These are phyloP conservation scores for Sporobolomyces phaffii DNA, from an alignment of 768 basidiomycete genomes.

Conservation along the genomic window DNA sequence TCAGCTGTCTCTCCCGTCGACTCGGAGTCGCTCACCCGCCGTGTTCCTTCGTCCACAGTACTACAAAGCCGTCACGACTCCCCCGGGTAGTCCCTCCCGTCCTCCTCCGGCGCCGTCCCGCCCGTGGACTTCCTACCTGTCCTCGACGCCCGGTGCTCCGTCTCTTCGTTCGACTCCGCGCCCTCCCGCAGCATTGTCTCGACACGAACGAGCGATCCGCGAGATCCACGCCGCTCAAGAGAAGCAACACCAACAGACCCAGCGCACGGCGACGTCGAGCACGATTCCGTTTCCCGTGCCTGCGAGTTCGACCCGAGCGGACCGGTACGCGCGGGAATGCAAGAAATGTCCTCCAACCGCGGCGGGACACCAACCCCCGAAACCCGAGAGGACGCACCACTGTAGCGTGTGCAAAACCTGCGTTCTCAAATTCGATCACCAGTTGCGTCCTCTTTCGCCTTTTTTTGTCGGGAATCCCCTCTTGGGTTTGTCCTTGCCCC, in stretches of 20 bases:
- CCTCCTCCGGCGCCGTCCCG: conserved; percentile 15
- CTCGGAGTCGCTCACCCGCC: too few relatives aligned
- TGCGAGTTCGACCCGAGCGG: neutral
- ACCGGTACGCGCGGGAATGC: conserved; percentile 26
- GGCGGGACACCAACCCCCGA: conserved; percentile 14
- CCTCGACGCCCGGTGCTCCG: conserved; percentile 1
- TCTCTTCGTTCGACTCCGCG: neutral
- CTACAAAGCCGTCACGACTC: conserved; percentile 70
- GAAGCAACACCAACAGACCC: neutral
- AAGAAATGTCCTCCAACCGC: conserved; percentile 30
- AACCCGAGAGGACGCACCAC: conserved; percentile 43
- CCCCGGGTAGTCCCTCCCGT: conserved; percentile 66
- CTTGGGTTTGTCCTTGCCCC: too few relatives aligned
- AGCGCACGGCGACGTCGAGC: neutral
- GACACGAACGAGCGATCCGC: neutral
- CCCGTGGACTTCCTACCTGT: conserved; percentile 17
- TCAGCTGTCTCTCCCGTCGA: neutral
- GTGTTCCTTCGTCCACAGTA: conserved; percentile 50
- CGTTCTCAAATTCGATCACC: conserved; percentile 42
- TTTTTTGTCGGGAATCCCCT: too few relatives aligned
- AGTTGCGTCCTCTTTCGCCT: neutral
- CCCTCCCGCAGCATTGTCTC: neutral
- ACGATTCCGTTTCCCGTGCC: too few relatives aligned
- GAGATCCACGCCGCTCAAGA: conserved; percentile 14
- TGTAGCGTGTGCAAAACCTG: conserved; percentile 40